These are phyloP conservation scores for Aphanocladium album DNA, from an alignment of 2,329 filamentous ascomycete genomes.

Conservation along the genomic window DNA sequence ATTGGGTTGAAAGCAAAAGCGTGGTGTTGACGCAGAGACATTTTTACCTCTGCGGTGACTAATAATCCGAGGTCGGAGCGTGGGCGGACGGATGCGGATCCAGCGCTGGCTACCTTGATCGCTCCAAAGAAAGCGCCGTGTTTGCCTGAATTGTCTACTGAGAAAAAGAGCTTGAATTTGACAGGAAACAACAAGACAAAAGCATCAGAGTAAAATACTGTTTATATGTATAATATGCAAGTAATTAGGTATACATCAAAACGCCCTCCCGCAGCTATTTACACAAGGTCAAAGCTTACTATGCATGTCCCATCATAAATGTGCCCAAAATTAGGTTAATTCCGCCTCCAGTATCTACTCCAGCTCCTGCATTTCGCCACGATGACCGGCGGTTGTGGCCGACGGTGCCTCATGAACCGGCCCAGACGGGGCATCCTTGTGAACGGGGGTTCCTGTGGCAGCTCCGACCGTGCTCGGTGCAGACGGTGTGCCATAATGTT, in stretches of 20 bases:
- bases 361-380: conserved; percentile 12
- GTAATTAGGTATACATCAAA: not conserved
- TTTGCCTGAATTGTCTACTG: too few species aligned
- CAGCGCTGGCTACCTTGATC: too few species aligned
- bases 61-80: too few species aligned
- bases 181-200: too few species aligned
- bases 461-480: not conserved
- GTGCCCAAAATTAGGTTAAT: not conserved
- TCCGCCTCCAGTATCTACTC: not conserved
- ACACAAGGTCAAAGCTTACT: not conserved
- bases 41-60: not conserved
- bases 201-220: not conserved
- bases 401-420: conserved; percentile 7
- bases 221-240: not conserved
- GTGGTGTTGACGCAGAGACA: not conserved
- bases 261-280: not conserved
- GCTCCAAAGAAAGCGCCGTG: too few species aligned
- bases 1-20: not conserved
- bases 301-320: not conserved
- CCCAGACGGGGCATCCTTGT: not conserved
- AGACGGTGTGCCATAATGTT: not conserved
- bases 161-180: too few species aligned
- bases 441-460: not conserved
- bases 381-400: conserved; percentile 5
- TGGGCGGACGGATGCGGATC: too few species aligned